Conservation (phyloP, 305 asterid genomes). For the Fraxinus latifolia region DNA sequence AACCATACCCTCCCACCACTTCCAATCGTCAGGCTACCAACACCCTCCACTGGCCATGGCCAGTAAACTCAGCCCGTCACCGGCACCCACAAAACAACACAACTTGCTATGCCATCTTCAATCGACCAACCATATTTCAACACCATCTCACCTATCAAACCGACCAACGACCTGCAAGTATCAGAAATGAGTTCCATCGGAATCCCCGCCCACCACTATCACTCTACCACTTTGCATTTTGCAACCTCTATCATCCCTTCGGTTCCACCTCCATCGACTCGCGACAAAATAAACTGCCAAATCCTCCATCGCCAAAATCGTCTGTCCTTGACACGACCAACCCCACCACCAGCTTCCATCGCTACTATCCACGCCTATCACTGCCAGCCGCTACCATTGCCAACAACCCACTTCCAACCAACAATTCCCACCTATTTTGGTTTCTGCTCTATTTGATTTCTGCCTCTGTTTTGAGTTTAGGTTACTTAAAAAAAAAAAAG, state of each 20-base stretch:
- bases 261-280: background rate
- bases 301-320: background rate
- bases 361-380: background rate
- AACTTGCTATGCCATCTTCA: background rate
- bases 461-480: background rate
- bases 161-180: background rate
- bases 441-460: background rate
- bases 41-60: background rate
- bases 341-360: background rate
- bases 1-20: background rate
- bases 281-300: background rate
- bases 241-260: background rate
- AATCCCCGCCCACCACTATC: background rate
- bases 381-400: too few species aligned
- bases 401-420: background rate
- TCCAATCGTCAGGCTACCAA: background rate
- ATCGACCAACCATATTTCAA: background rate
- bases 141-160: background rate
- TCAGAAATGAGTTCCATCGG: background rate
- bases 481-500: background rate
- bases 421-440: background rate
- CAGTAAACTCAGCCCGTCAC: background rate
- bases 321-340: background rate
- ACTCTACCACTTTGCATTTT: background rate
- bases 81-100: background rate